A percentile compares a stretch with the other conserved stretches of the same genome.
These are phyloP conservation scores for Tetrapisispora taiwanensis DNA, from an alignment of 805 yeast genomes.

Conservation along the genomic window DNA sequence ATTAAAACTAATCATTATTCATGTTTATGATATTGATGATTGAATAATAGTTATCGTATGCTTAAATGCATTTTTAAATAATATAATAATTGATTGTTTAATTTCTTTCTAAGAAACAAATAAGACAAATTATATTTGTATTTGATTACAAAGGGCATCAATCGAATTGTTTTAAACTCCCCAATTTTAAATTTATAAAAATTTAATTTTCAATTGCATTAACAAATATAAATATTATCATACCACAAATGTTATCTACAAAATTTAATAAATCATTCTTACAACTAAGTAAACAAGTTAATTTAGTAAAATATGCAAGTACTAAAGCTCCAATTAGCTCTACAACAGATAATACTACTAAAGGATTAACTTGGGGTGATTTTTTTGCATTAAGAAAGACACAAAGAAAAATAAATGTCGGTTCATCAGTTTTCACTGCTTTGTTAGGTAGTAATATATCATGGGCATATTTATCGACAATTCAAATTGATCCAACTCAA, in stretches of 20 bases:
- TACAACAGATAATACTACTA: not conserved
- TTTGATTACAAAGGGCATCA: too few relatives aligned
- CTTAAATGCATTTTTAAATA: too few relatives aligned
- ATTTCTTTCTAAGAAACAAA: too few relatives aligned
- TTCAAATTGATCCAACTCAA: slow-evolving; percentile 82
- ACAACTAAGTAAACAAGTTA: not conserved
- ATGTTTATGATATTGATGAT: too few relatives aligned
- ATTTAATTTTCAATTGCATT: too few relatives aligned
- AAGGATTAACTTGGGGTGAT: slow-evolving; percentile 61
- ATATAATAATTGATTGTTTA: too few relatives aligned
- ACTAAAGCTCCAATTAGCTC: slow-evolving; percentile 18
- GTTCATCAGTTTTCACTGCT: slow-evolving; percentile 60
- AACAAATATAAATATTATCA: too few relatives aligned
- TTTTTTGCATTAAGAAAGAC: slow-evolving; percentile 68
- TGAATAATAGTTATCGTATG: too few relatives aligned
- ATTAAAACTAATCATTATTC: too few relatives aligned
- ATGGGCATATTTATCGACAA: slow-evolving; percentile 66
- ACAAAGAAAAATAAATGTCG: slow-evolving; percentile 59
- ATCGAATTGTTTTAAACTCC: too few relatives aligned
- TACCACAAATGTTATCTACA: not conserved
- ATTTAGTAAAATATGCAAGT: slow-evolving; percentile 16
- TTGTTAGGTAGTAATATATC: slow-evolving; percentile 55
- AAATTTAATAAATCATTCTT: not conserved
- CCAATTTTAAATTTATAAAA: too few relatives aligned
- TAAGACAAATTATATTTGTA: too few relatives aligned